Conservation (phyloP, 73 alveolate genomes). For the Breviolum minutum region DNA sequence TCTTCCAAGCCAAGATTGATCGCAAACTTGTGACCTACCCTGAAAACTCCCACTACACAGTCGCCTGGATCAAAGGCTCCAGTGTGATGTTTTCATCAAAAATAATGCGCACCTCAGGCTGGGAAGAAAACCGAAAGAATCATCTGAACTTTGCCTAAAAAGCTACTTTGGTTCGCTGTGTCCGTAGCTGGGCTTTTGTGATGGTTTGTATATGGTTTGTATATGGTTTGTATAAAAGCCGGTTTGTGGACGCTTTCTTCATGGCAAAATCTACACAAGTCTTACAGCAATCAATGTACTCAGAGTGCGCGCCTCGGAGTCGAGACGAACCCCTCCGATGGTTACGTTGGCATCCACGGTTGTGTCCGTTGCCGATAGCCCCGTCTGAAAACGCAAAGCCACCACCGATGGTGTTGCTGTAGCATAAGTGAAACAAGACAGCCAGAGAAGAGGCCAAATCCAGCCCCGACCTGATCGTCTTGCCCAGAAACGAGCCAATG, state of each 20-base stretch:
- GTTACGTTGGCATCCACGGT: slow-evolving; percentile 16
- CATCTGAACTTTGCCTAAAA: neutral
- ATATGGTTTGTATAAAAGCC: neutral
- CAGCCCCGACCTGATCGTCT: slow-evolving; percentile 45
- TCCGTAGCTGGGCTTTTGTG: too few species aligned
- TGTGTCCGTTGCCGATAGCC: neutral
- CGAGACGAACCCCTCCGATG: slow-evolving; percentile 41
- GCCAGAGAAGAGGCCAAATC: neutral
- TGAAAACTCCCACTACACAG: neutral
- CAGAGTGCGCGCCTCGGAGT: slow-evolving; percentile 33
- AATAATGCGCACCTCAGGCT: slow-evolving; percentile 17
- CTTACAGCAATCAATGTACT: neutral
- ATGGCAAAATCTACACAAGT: neutral
- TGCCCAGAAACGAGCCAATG: slow-evolving; percentile 61
- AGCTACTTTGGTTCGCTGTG: too few species aligned
- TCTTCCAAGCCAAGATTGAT: too few species aligned
- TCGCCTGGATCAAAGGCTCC: neutral
- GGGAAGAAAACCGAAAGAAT: neutral
- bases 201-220: neutral
- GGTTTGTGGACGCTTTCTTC: neutral
- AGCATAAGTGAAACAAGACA: slow-evolving; percentile 26
- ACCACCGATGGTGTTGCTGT: slow-evolving; percentile 59
- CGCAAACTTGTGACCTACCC: neutral
- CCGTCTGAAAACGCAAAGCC: slow-evolving; percentile 22
- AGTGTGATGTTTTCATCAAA: slow-evolving; percentile 36